A percentile compares a stretch with the other conserved stretches of the same genome.
Conservation (phyloP, 257 asterid species). For the Leonotis leonurus region DNA sequence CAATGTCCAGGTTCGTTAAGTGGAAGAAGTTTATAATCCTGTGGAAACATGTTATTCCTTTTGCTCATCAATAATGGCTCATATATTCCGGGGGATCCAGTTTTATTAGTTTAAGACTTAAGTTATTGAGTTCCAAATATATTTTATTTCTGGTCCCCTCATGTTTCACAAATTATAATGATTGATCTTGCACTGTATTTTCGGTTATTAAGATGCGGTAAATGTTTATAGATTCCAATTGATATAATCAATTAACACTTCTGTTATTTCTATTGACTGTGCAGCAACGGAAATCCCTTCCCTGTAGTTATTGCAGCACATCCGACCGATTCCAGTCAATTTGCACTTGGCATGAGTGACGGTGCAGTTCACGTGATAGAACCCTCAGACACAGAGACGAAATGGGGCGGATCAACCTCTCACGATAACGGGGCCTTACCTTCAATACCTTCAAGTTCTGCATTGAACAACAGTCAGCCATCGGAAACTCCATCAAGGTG, state of each 20-base stretch:
- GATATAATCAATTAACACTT: not conserved
- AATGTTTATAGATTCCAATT: not conserved
- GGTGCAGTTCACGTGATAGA: conserved; percentile 78
- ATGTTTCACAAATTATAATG: not conserved
- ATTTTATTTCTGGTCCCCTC: not conserved
- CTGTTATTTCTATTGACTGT: not conserved
- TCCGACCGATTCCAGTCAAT: conserved; percentile 73
- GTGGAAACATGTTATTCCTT: not conserved
- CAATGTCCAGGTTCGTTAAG: conserved; percentile 53
- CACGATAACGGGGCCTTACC: conserved; percentile 72
- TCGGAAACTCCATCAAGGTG: conserved; percentile 86
- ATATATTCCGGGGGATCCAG: not conserved
- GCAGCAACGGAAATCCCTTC: conserved; percentile 43
- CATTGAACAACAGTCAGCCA: conserved; percentile 83
- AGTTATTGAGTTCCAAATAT: not conserved
- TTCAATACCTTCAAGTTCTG: conserved; percentile 71
- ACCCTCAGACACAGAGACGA: conserved; percentile 74
- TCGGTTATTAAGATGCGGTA: not conserved
- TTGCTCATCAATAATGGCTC: not conserved
- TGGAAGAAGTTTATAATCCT: not conserved
- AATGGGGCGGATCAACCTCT: conserved; percentile 76
- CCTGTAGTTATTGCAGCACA: conserved; percentile 90
- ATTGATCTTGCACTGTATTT: not conserved
- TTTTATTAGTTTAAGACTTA: not conserved
- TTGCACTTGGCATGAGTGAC: conserved; percentile 95